These are phyloP conservation scores for Fusarium devonianum DNA, from an alignment of 2,329 filamentous ascomycete genomes.

Conservation along the genomic window DNA sequence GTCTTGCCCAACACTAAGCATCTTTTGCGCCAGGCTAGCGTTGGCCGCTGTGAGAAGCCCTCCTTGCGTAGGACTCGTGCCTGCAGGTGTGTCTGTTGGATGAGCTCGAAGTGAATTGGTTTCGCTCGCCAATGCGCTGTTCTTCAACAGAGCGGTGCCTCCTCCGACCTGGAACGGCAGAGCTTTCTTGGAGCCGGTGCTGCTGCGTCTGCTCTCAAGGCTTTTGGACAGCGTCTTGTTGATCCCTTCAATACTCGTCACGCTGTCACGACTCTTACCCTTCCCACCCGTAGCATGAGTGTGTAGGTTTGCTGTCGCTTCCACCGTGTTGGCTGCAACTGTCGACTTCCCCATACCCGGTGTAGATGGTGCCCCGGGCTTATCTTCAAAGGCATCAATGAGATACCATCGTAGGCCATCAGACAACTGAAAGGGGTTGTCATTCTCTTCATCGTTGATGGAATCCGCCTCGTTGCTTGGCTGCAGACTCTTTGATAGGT, in stretches of 20 bases:
- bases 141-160: conserved; percentile 53
- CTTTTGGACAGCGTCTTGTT: conserved; percentile 85
- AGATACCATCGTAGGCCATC: conserved; percentile 97
- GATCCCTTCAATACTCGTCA: conserved; percentile 72
- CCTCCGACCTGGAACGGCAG: conserved; percentile 59
- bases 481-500: conserved; percentile 80
- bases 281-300: conserved; percentile 56
- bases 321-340: conserved; percentile 85
- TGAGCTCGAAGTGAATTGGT: conserved; percentile 64
- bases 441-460: conserved; percentile 74
- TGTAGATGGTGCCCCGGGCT: conserved; percentile 88
- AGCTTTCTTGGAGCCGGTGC: conserved; percentile 82
- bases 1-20: conserved; percentile 14
- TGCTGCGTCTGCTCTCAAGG: conserved; percentile 89
- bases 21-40: conserved; percentile 26
- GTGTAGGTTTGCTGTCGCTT: conserved; percentile 78
- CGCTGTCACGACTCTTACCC: conserved; percentile 54
- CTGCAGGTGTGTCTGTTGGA: conserved; percentile 52
- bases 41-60: conserved; percentile 38
- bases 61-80: conserved; percentile 51
- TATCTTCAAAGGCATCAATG: conserved; percentile 92
- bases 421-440: conserved; percentile 96
- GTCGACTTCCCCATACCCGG: conserved; percentile 92
- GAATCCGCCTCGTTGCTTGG: conserved; percentile 58
- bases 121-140: conserved; percentile 63